phyloP scores from a whole-genome alignment of 1,139 yeast genomes.

The Saccharomyces hybrid region DNA sequence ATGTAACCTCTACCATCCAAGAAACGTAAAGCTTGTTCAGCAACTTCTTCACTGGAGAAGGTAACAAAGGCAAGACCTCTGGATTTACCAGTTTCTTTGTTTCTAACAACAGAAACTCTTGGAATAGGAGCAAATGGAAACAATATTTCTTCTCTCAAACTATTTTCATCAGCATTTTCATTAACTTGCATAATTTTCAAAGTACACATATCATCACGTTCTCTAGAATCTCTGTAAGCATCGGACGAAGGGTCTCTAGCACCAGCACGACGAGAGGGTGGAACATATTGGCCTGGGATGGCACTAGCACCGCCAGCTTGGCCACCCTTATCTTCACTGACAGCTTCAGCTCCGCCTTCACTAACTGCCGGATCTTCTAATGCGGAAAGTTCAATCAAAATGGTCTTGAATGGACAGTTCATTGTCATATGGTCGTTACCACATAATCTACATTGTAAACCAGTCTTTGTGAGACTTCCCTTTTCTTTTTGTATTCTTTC shows the following conservation, averaged over 20 bases:
- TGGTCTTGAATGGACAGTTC: conserved; percentile 93
- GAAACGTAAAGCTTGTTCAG: conserved; percentile 68
- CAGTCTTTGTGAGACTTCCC: conserved; percentile 43
- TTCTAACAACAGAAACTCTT: conserved; percentile 79
- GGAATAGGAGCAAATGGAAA: conserved; percentile 66
- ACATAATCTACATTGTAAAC: conserved; percentile 78
- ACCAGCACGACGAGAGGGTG: conserved; percentile 55
- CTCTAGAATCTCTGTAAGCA: conserved; percentile 42
- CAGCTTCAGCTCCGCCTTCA: conserved; percentile 31
- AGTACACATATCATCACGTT: conserved; percentile 80
- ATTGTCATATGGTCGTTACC: conserved; percentile 90
- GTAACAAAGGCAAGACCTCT: conserved; percentile 97
- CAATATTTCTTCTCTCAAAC: conserved; percentile 66
- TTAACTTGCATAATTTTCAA: conserved; percentile 89
- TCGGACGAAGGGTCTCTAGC: conserved; percentile 39
- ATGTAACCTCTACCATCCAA: conserved; percentile 91
- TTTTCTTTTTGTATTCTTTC: conserved; percentile 51
- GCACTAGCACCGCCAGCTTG: conserved; percentile 23
- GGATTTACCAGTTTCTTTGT: conserved; percentile 89
- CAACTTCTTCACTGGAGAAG: conserved; percentile 58
- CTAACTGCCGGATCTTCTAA: conserved; percentile 35
- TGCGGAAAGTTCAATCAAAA: conserved; percentile 52
- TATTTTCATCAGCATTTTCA: conserved; percentile 75
- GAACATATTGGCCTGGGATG: conserved; percentile 46
- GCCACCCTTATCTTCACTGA: conserved; percentile 26